Base-by-base conservation (phyloP, 2,329 filamentous ascomycete genomes). In the Cercospora sp. region DNA sequence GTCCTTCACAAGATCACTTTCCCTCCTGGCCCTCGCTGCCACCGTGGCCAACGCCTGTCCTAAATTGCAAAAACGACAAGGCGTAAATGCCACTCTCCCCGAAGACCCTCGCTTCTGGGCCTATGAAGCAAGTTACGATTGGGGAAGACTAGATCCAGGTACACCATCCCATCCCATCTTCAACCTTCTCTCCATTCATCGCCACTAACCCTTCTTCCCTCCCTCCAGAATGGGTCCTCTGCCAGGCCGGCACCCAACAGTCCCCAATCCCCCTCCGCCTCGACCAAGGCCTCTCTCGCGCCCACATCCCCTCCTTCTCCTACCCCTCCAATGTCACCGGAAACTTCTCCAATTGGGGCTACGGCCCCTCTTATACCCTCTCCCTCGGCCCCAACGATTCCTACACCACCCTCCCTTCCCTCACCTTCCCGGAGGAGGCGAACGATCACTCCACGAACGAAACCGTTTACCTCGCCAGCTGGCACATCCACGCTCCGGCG, bases 211-310 rank as follows among this genome's bases (percentile, higher is more conserved):
- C 36, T n/a, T 16, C 13, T 16, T 16, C 6, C 42, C 18, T 6
- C 8, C 45, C n/a, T 48, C 42, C 69, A 77, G 79, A 78, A 53
- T 84, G 83, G 70, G 73, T 76, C 5, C 74, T 81, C 20, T 86
- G 84, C 77, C 83, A 85, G 69, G 82, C 80, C 16, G 83, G 84
- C 39, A 84, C 82, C 0, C 80, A 83, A 65, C 84, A 86, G 72
- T 82, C 83, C 0, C 84, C 84, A 6, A 85, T 86, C 62, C 76
- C 79, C 0, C 79, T 86, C 7, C 76, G 73, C 8, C 75, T 81
- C 31, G 72, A 75, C 23, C 75, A 80, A 64, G 82, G 82, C 7
- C 76, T 83, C 4, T 79, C 82, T 2, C 69, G 73, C 20, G 77
- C 75, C 28, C 82, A 84, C 72, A 75, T 75, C 1, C 78, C 81